Evolutionary conservation across 2,329 filamentous ascomycete genomes (phyloP).

Genomic region (Albifimbria verrucaria): DNA sequence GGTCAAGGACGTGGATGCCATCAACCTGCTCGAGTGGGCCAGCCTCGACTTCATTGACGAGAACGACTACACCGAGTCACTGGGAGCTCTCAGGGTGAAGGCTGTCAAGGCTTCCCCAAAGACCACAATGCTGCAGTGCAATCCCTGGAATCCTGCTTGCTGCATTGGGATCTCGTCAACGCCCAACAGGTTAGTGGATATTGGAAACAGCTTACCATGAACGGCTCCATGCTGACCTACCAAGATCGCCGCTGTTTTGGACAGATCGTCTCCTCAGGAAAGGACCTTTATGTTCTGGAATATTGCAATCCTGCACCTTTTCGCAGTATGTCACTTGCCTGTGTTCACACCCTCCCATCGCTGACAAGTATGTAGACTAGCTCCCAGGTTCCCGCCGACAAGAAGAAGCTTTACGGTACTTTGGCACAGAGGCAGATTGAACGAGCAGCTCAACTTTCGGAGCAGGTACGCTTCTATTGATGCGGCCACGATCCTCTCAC

Average conservation of each 20-base stretch:
- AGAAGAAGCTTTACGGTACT: conserved; percentile 49
- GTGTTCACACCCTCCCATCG: too few relatives aligned
- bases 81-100: conserved; percentile 47
- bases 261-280: conserved; percentile 48
- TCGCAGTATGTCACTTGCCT: conserved; percentile 37
- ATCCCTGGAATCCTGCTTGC: conserved; percentile 51
- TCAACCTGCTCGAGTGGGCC: conserved; percentile 56
- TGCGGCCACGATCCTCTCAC: too few relatives aligned
- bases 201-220: neutral
- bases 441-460: conserved; percentile 42
- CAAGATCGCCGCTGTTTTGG: conserved; percentile 52
- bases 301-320: conserved; percentile 49
- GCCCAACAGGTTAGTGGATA: conserved; percentile 47
- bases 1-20: conserved; percentile 45
- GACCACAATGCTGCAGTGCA: conserved; percentile 36
- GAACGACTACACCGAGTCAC: conserved; percentile 40
- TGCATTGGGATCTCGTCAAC: conserved; percentile 53
- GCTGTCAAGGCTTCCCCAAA: conserved; percentile 51
- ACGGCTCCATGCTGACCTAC: conserved; percentile 4
- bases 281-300: conserved; percentile 51
- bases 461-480: too few relatives aligned
- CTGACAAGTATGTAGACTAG: conserved; percentile 33
- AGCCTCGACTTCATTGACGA: conserved; percentile 34
- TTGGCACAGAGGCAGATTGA: conserved; percentile 50
- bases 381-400: conserved; percentile 42